A percentile compares a stretch with the other conserved stretches of the same genome.
These are phyloP conservation scores for Penicillium silybi DNA, from an alignment of 495 filamentous ascomycete species.

Conservation along the genomic window DNA sequence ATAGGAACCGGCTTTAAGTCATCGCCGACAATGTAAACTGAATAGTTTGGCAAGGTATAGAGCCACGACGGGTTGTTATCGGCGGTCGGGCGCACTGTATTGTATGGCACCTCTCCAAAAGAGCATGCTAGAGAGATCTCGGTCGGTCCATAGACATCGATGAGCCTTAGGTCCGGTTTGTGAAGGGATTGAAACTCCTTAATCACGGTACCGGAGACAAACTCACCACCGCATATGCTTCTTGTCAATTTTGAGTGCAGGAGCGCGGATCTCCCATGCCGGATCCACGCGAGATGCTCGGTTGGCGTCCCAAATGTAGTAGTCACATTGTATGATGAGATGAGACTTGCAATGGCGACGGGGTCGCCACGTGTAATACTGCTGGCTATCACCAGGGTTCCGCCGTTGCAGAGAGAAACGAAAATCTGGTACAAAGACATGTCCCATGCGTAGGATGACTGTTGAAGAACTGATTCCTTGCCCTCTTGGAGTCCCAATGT, in stretches of 20 bases:
- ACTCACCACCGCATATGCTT: constrained; percentile 19
- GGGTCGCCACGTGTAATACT: constrained; percentile 26
- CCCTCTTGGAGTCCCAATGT: constrained; percentile 11
- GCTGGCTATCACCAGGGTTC: constrained; percentile 27
- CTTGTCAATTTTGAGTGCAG: not conserved
- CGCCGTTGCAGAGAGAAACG: constrained; percentile 26
- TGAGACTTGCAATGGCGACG: constrained; percentile 26
- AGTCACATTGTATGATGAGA: constrained; percentile 29
- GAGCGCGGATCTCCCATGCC: constrained; percentile 17
- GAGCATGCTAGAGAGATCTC: constrained; percentile 26
- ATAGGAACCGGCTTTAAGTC: constrained; percentile 33
- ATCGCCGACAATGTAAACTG: constrained; percentile 46
- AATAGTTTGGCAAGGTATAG: constrained; percentile 37
- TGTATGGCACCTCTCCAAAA: constrained; percentile 11
- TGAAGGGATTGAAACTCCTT: constrained; percentile 19
- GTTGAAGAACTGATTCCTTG: constrained; percentile 36
- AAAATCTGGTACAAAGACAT: constrained; percentile 34
- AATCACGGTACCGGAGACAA: constrained; percentile 9
- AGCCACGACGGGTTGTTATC: constrained; percentile 13
- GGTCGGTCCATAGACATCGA: constrained; percentile 34
- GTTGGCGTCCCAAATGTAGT: constrained; percentile 38
- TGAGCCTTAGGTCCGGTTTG: constrained; percentile 16
- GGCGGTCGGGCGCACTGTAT: not conserved
- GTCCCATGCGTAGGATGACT: constrained; percentile 41
- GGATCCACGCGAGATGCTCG: constrained; percentile 37